Evolutionary conservation across 768 basidiomycete species (phyloP), one percentile per base, ranked within the genome.

Genomic region (Exsudoporus frostii): DNA sequence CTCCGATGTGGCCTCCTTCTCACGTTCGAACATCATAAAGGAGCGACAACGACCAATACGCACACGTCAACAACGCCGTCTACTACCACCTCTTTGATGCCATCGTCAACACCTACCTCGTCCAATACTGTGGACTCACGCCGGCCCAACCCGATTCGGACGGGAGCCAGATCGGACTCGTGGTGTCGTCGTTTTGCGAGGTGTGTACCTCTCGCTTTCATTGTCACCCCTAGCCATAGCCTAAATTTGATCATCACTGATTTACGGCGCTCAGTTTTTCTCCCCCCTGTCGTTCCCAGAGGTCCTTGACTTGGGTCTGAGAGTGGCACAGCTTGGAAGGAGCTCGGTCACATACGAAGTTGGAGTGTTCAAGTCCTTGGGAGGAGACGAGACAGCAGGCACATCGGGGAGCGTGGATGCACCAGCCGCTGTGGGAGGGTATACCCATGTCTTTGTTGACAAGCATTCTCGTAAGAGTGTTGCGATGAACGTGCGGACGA

Each of bases 21-120:
- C 13, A 13, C 11, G 1, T n/a, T 43, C 25, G 20, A 10, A 27
- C 7, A 45, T 20, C 27, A 6, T 25, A n/a, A 57, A 92, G 90
- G 90, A 88, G 80, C 60, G 90, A 92, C 76, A 92, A 91, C 61
- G 90, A 92, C 74, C 88, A 90, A 60, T 92, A 92, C 64, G 77
- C 80, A 13, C 90, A 92, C 55, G 73, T 91, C 63, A 91, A 92
- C 71, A 92, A 92, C 68, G 77, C 86, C 0, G 72, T 90, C 15
- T 92, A 90, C 69, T 88, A 89, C 64, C 86, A 88, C 62, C 76
- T 89, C 51, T 88, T 91, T 70, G 90, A 92, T 71, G 88, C 89
- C 5, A 74, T 90, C 62, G 74, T 92, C 68, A 92, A 92, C 66
- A 79, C 85, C 9, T 92, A 89, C 68, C 82, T 91, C 55, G 83